phyloP scores from a whole-genome alignment of 2,329 filamentous ascomycete genomes.

The Diaporthe helianthi region DNA sequence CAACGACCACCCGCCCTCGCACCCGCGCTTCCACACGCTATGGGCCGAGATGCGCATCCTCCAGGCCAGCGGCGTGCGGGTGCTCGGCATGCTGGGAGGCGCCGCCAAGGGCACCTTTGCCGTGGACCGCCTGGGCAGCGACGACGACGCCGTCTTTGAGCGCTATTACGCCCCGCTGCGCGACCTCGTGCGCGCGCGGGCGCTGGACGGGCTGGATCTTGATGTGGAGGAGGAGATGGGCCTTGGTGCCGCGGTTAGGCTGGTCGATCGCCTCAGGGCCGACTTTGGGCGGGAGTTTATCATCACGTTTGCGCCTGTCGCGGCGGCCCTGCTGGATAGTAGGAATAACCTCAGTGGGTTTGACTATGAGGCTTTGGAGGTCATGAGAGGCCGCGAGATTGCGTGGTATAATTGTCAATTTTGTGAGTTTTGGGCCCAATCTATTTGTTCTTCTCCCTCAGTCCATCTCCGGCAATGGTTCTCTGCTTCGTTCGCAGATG shows the following conservation, averaged over 20 bases:
- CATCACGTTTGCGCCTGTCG: slow-evolving; percentile 80
- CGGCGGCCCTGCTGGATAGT: slow-evolving; percentile 70
- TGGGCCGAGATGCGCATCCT: slow-evolving; percentile 75
- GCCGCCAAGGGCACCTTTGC: slow-evolving; percentile 75
- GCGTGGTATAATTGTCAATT: slow-evolving; percentile 86
- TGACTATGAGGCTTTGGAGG: slow-evolving; percentile 74
- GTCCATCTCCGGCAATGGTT: too few relatives aligned
- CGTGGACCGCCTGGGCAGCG: slow-evolving; percentile 55
- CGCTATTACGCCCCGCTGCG: slow-evolving; percentile 71
- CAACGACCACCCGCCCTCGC: slow-evolving; percentile 74
- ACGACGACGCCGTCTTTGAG: slow-evolving; percentile 64
- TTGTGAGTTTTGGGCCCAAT: slow-evolving; percentile 32
- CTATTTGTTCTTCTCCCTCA: too few relatives aligned
- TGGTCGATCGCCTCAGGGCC: slow-evolving; percentile 68
- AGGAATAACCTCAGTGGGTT: slow-evolving; percentile 76
- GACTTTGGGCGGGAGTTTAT: slow-evolving; percentile 74
- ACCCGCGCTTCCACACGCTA: slow-evolving; percentile 67
- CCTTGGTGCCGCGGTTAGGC: slow-evolving; percentile 64
- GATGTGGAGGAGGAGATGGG: slow-evolving; percentile 79
- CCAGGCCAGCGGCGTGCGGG: slow-evolving; percentile 73
- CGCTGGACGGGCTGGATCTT: slow-evolving; percentile 72
- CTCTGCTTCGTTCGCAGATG: not conserved
- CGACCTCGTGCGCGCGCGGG: slow-evolving; percentile 62
- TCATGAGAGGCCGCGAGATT: slow-evolving; percentile 66
- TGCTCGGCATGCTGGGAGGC: slow-evolving; percentile 84